Evolutionary conservation across 1,284 basidiomycete genomes (phyloP).

Genomic region (Cutaneotrichosporon mucoides): DNA sequence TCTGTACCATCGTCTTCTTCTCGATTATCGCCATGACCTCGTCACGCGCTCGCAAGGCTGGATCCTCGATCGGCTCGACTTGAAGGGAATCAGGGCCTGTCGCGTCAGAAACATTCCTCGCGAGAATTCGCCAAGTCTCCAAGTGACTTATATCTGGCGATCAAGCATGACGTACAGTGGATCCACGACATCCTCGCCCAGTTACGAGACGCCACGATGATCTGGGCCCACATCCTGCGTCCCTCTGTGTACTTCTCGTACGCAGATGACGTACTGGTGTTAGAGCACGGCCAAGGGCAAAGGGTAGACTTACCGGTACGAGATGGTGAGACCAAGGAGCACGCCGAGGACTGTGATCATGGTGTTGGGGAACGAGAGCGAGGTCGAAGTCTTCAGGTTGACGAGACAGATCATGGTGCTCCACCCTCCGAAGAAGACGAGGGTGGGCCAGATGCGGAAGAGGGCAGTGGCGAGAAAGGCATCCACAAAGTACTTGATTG

Average conservation of each 20-base stretch:
- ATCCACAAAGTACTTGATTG: conserved; percentile 21
- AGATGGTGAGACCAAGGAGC: conserved; percentile 43
- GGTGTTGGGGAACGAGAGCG: conserved; percentile 35
- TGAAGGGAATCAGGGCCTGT: conserved; percentile 35
- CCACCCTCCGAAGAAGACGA: conserved; percentile 43
- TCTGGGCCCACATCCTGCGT: conserved; percentile 63
- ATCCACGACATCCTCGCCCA: conserved; percentile 45
- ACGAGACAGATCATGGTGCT: conserved; percentile 34
- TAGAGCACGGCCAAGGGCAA: not conserved
- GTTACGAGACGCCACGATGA: conserved; percentile 54
- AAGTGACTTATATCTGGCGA: not conserved
- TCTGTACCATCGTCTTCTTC: conserved; percentile 67
- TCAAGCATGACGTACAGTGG: conserved; percentile 29
- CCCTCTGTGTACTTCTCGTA: conserved; percentile 75
- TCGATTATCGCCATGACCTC: conserved; percentile 59
- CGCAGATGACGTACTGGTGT: conserved; percentile 62
- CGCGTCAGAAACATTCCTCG: not conserved
- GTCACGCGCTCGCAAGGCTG: conserved; percentile 48
- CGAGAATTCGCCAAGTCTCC: not conserved
- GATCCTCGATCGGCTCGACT: conserved; percentile 21
- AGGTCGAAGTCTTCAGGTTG: conserved; percentile 30
- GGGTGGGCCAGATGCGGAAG: conserved; percentile 36
- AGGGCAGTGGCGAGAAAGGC: conserved; percentile 38
- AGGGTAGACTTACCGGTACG: conserved; percentile 33
- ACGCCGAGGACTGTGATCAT: conserved; percentile 45